A percentile compares a stretch with the other conserved stretches of the same genome.
phyloP scores from a whole-genome alignment of 78 protist genomes.

The Parvularia atlantis region DNA sequence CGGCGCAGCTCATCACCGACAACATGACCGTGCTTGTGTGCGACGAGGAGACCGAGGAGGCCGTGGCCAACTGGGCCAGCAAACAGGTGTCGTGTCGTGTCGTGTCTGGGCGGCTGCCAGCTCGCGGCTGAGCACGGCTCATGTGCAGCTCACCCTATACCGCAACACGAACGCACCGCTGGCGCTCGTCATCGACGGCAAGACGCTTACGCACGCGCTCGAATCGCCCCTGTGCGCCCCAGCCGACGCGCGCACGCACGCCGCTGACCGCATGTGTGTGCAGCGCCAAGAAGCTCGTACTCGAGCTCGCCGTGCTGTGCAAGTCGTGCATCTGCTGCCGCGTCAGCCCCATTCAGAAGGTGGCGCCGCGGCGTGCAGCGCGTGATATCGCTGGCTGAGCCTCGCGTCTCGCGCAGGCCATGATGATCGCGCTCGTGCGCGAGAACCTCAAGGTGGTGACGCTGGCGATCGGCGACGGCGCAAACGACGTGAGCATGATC shows the following conservation, averaged over 20 bases:
- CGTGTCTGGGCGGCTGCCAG: background rate
- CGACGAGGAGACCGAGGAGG: background rate
- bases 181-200: slow-evolving; percentile 14
- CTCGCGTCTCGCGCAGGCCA: no score
- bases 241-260: no score
- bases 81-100: background rate
- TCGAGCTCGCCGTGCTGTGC: background rate
- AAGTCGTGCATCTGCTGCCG: slow-evolving; percentile 67
- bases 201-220: background rate
- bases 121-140: background rate
- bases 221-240: no score
- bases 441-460: slow-evolving; percentile 48
- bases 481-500: slow-evolving; percentile 73
- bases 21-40: background rate
- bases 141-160: background rate
- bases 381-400: no score
- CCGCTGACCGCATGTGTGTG: no score
- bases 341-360: slow-evolving; percentile 80
- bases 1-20: background rate
- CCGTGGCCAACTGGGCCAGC: background rate
- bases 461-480: slow-evolving; percentile 79
- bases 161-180: no score
- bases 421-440: no score
- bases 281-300: background rate
- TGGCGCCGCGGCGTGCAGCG: no score